These are phyloP conservation scores for Mycosarcoma maydis DNA, from an alignment of 1,284 basidiomycete genomes.

Conservation along the genomic window DNA sequence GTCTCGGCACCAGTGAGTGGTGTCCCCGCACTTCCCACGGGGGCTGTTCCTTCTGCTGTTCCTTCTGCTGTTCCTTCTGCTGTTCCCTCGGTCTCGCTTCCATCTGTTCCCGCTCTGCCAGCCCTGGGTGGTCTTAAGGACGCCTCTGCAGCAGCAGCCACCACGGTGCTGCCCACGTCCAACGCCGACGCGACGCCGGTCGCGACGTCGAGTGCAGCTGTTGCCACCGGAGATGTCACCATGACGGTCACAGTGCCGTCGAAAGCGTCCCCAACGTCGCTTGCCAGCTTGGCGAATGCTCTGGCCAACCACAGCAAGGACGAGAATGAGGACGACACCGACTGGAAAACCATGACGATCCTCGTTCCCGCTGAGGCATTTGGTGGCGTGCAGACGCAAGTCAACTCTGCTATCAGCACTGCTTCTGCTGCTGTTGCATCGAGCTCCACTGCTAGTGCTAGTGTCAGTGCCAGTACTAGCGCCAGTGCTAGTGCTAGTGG, in stretches of 20 bases:
- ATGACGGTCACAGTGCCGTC: slow-evolving; percentile 40
- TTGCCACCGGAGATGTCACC: slow-evolving; percentile 17
- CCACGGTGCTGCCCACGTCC: slow-evolving; percentile 17
- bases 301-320: slow-evolving; percentile 4
- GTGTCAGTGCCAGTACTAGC: slow-evolving; percentile 1
- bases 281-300: slow-evolving; percentile 12
- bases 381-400: slow-evolving; percentile 17
- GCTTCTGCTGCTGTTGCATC: slow-evolving; percentile 8
- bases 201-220: not conserved
- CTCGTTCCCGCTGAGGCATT: slow-evolving; percentile 37
- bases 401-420: slow-evolving; percentile 2
- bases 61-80: too few species aligned
- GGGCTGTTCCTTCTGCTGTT: not conserved
- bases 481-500: slow-evolving; percentile 1
- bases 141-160: slow-evolving; percentile 21
- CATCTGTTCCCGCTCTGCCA: slow-evolving; percentile 2
- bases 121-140: slow-evolving; percentile 7
- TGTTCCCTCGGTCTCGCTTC: slow-evolving; percentile 7
- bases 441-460: slow-evolving; percentile 4
- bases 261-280: slow-evolving; percentile 20
- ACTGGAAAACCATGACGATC: slow-evolving; percentile 49
- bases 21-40: not conserved
- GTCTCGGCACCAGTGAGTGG: slow-evolving; percentile 1
- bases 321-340: slow-evolving; percentile 5
- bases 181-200: slow-evolving; percentile 3